Conservation (phyloP, 208 protist species). For the Histomonas meleagridis region DNA sequence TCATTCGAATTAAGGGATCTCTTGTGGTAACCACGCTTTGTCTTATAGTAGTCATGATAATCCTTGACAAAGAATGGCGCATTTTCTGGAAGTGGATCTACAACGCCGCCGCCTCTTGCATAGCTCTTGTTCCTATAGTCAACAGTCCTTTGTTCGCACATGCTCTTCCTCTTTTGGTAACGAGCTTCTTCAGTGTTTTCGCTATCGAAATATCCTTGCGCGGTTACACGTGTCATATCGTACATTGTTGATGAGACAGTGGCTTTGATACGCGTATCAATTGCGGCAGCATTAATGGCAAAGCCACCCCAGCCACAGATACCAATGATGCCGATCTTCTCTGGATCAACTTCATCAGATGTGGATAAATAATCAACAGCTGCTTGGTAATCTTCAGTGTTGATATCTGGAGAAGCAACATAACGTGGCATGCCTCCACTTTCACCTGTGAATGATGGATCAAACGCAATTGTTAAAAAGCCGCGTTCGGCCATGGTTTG, state of each 20-base stretch:
- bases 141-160: not conserved
- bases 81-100: not conserved
- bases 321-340: not conserved
- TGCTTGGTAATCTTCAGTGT: not conserved
- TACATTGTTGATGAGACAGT: not conserved
- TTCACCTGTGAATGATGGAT: conserved; percentile 12
- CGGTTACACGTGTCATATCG: not conserved
- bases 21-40: not conserved
- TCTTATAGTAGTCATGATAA: not conserved
- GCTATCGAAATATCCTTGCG: not conserved
- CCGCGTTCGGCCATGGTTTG: not conserved
- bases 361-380: not conserved
- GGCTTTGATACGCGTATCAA: conserved; percentile 4
- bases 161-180: not conserved
- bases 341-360: not conserved
- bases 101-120: not conserved
- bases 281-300: not conserved
- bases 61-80: not conserved
- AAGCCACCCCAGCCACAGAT: conserved; percentile 20
- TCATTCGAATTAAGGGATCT: not conserved
- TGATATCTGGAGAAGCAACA: conserved; percentile 11
- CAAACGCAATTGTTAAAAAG: not conserved
- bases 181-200: not conserved
- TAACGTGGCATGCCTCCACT: not conserved
- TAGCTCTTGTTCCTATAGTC: not conserved